These are phyloP conservation scores for Cyberlindnera subsufficiens DNA, from an alignment of 805 yeast genomes.

Conservation along the genomic window DNA sequence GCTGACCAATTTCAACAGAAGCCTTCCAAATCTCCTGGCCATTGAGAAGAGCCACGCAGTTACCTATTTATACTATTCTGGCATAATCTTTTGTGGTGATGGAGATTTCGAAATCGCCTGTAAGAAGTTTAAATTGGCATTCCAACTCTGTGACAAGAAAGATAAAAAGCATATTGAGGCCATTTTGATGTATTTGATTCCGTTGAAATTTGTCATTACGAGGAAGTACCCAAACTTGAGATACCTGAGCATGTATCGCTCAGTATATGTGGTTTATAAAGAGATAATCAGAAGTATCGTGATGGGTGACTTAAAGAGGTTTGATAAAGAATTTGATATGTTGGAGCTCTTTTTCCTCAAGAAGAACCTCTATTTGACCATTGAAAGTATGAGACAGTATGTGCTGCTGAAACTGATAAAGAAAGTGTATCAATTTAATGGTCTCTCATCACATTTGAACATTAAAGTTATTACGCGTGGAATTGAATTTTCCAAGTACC, in stretches of 20 bases:
- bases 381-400: constrained; percentile 44
- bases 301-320: constrained; percentile 51
- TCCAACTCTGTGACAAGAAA: constrained; percentile 7
- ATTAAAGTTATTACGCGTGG: constrained; percentile 40
- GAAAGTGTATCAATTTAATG: constrained; percentile 23
- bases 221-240: constrained; percentile 39
- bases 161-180: constrained; percentile 22
- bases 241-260: constrained; percentile 37
- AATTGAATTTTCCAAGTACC: constrained; percentile 28
- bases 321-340: constrained; percentile 37
- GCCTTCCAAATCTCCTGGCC: constrained; percentile 43
- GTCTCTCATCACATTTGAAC: constrained; percentile 25
- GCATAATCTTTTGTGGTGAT: constrained; percentile 60
- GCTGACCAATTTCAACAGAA: constrained; percentile 43
- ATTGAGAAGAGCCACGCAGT: constrained; percentile 49
- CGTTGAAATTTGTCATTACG: constrained; percentile 48
- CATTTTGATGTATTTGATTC: constrained; percentile 57
- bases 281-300: constrained; percentile 24
- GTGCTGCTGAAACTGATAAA: constrained; percentile 48
- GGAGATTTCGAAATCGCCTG: constrained; percentile 50
- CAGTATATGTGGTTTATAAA: constrained; percentile 37
- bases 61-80: constrained; percentile 63
- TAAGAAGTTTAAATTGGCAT: constrained; percentile 46
- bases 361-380: constrained; percentile 54
- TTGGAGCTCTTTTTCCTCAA: constrained; percentile 47